A percentile compares a stretch with the other conserved stretches of the same genome.
phyloP scores from a whole-genome alignment of 1,284 basidiomycete species.

The Ganoderma multipileum region DNA sequence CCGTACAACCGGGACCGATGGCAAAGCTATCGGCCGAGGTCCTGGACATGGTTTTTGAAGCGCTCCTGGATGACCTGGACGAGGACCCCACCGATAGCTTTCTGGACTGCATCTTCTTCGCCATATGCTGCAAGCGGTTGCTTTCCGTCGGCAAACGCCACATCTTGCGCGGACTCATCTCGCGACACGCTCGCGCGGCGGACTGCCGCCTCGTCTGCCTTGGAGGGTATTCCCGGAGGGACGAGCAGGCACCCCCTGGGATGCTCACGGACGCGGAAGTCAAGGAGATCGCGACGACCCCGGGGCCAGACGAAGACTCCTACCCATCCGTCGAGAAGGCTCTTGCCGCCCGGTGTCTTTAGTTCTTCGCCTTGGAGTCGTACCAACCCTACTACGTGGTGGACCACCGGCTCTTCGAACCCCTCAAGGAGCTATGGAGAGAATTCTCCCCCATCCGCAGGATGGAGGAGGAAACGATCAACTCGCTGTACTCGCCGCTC shows the following conservation, averaged over 20 bases:
- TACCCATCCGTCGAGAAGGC: not conserved
- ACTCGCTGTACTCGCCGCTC: not conserved
- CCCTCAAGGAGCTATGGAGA: not conserved
- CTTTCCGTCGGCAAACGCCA: constrained; percentile 13
- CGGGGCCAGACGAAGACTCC: not conserved
- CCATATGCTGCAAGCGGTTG: constrained; percentile 20
- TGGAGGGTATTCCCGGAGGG: constrained; percentile 10
- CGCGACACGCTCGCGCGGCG: constrained; percentile 9
- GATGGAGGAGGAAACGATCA: not conserved
- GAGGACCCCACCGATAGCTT: not conserved
- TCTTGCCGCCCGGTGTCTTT: not conserved
- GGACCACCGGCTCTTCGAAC: not conserved
- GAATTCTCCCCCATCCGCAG: not conserved
- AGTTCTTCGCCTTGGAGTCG: not conserved
- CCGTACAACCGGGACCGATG: constrained; percentile 1
- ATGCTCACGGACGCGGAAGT: constrained; percentile 21
- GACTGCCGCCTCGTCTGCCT: constrained; percentile 29
- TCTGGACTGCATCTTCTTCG: not conserved
- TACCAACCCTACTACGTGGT: not conserved
- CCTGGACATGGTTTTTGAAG: constrained; percentile 1
- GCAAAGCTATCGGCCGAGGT: constrained; percentile 5
- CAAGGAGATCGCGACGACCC: not conserved
- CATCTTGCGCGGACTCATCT: constrained; percentile 1
- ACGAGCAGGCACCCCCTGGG: constrained; percentile 18
- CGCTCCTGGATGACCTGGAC: not conserved